phyloP scores from a whole-genome alignment of 73 alveolate species.

The Symbiodinium pilosum region DNA sequence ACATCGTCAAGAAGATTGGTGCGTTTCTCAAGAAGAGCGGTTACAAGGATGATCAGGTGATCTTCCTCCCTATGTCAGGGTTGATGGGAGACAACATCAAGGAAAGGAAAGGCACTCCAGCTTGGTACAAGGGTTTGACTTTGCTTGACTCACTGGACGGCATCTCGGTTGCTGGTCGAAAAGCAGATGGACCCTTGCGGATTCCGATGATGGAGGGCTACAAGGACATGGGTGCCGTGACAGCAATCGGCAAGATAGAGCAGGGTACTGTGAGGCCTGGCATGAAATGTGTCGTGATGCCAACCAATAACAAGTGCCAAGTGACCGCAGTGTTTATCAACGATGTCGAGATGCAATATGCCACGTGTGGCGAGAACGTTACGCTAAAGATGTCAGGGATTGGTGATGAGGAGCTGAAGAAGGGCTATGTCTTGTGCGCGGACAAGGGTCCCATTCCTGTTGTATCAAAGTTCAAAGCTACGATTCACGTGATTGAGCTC shows the following conservation, averaged over 20 bases:
- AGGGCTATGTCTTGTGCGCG: conserved; percentile 98
- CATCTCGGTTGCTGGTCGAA: conserved; percentile 98
- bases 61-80: conserved; percentile 99
- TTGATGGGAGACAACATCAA: conserved; percentile 98
- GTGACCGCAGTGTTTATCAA: conserved; percentile 97
- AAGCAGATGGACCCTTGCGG: conserved; percentile 98
- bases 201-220: conserved; percentile 98
- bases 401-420: conserved; percentile 98
- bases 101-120: conserved; percentile 95
- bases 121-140: conserved; percentile 99
- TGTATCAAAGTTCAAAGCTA: conserved; percentile 98
- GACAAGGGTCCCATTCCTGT: conserved; percentile 96
- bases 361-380: conserved; percentile 99
- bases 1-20: conserved; percentile 96
- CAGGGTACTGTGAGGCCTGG: conserved; percentile 98
- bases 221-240: conserved; percentile 98
- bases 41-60: conserved; percentile 97
- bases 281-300: conserved; percentile 84
- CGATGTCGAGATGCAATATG: conserved; percentile 96
- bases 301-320: conserved; percentile 54
- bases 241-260: conserved; percentile 98
- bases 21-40: conserved; percentile 97
- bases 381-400: conserved; percentile 97
- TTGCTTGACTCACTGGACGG: conserved; percentile 98
- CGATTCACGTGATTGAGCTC: conserved; percentile 97